Percentiles rank a stretch among this genome's conserved stretches.
Conservation (phyloP, 129 eudicot species). For the Flaveria linearis region DNA sequence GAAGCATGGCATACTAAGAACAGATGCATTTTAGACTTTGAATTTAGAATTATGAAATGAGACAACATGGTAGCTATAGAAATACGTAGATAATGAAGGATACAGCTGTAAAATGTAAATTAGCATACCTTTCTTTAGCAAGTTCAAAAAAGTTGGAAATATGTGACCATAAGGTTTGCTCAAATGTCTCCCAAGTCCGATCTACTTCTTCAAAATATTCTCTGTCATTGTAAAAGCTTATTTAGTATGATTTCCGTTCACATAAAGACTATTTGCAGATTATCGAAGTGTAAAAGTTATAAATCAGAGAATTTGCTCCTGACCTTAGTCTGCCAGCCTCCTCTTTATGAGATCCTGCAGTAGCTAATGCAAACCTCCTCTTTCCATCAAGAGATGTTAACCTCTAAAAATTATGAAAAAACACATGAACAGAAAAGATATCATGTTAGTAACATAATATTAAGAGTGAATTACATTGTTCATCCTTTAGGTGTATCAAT, state of each 20-base stretch:
- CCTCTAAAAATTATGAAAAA: conserved; percentile 51
- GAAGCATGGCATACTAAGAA: background rate
- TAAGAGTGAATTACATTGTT: background rate
- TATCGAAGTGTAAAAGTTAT: background rate
- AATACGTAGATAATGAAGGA: conserved; percentile 4
- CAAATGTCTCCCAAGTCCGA: conserved; percentile 96
- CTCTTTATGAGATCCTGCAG: conserved; percentile 95
- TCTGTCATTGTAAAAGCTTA: conserved; percentile 38
- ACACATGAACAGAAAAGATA: conserved; percentile 1
- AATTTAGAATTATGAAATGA: background rate
- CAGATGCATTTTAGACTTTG: background rate
- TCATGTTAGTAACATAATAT: conserved; percentile 13
- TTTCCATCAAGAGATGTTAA: conserved; percentile 98
- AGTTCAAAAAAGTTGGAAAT: conserved; percentile 78
- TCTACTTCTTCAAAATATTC: conserved; percentile 97
- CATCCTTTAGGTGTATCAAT: too few relatives aligned
- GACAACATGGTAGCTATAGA: conserved; percentile 22
- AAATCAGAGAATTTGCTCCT: conserved; percentile 28
- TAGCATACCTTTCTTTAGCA: conserved; percentile 84
- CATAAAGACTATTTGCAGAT: background rate
- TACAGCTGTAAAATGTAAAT: background rate
- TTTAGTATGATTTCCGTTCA: background rate
- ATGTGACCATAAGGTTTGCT: conserved; percentile 89
- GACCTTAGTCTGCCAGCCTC: conserved; percentile 94
- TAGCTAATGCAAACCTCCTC: conserved; percentile 94